phyloP scores from a whole-genome alignment of 345 rosid species.

The Gynandropsis gynandra region DNA sequence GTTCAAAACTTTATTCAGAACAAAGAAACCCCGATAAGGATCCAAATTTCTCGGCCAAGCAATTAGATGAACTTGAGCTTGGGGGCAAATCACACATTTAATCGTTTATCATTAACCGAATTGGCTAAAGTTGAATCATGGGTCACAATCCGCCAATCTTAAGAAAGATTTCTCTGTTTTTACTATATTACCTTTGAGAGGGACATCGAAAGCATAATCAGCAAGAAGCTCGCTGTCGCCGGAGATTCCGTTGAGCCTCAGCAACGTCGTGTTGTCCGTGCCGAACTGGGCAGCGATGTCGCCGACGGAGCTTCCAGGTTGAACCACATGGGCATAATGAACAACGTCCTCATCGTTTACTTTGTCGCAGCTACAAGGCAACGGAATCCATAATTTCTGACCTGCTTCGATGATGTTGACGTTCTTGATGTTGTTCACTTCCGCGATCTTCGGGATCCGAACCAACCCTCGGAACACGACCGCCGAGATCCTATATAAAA shows the following conservation, averaged over 20 bases:
- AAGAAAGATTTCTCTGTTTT: not conserved
- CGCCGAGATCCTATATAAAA: slow-evolving; percentile 33
- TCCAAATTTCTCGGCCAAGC: no score
- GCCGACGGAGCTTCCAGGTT: slow-evolving; percentile 33
- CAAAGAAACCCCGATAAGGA: not conserved
- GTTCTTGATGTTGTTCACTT: slow-evolving; percentile 27
- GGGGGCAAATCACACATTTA: not conserved
- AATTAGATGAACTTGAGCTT: not conserved
- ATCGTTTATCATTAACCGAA: not conserved
- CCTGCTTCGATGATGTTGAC: slow-evolving; percentile 21
- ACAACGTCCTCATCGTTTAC: slow-evolving; percentile 36
- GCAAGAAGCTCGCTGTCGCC: slow-evolving; percentile 29
- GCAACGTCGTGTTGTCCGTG: slow-evolving; percentile 27
- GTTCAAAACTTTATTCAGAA: slow-evolving; percentile 1
- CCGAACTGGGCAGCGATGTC: slow-evolving; percentile 42
- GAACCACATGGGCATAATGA: slow-evolving; percentile 56
- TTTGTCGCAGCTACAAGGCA: slow-evolving; percentile 61
- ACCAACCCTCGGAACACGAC: slow-evolving; percentile 30
- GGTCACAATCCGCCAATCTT: not conserved
- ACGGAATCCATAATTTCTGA: slow-evolving; percentile 45
- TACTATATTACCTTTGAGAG: slow-evolving; percentile 39
- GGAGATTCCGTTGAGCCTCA: slow-evolving; percentile 37
- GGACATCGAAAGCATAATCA: slow-evolving; percentile 41
- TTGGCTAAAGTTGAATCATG: not conserved
- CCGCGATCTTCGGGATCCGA: slow-evolving; percentile 26